Base-by-base conservation (phyloP, 1,284 basidiomycete species). In the Cutaneotrichosporon cyanovorans region DNA sequence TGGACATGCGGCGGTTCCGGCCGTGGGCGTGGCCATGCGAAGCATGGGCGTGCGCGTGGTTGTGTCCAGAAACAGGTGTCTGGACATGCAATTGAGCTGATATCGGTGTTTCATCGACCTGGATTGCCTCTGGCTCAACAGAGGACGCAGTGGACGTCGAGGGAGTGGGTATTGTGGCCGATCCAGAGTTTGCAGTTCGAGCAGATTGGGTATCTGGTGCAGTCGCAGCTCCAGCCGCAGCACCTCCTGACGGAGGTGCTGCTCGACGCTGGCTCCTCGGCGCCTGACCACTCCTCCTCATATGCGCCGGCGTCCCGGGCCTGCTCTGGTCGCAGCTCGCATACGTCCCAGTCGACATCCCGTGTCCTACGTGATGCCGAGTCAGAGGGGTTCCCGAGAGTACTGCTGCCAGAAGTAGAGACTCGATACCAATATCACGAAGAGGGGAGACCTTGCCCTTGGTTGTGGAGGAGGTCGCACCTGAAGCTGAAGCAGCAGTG, bases 361-460 rank as follows among this genome's bases (percentile, higher is more conserved):
- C 69, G 58, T 72, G 70, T 5, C 66, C 66, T 31, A 71, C 59
- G 56, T 72, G 70, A 55, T 72, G 68, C 33, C 69, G 55, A 5
- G 65, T 64, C 18, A 70, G 51, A 31, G 46, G 42, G n/a, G 61
- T 62, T 14, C 70, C 70, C 12, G 68, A 59, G 36, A 72, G 57
- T 7, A 72, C 70, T 2, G 70, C 67, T 35, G 52, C 59, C 44
- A 72, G 60, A 51, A 72, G 45, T 36, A 72, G 52, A 15, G 70
- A 63, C 56, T 72, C 70, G 42, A 71, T 48, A 2, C 44, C 50
- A 20, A 50, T 42, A 40, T 60, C 57, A 34, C 58, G 46, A 10
- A 50, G 43, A 12, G 25, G 25, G 12, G 25, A 28, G 25, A 12
- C 8, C 12, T 28, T 28, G 25, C 23, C 42, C 28, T 44, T 42